These are phyloP conservation scores for Pseudopyricularia javanii DNA, from an alignment of 2,329 filamentous ascomycete species.

Conservation along the genomic window DNA sequence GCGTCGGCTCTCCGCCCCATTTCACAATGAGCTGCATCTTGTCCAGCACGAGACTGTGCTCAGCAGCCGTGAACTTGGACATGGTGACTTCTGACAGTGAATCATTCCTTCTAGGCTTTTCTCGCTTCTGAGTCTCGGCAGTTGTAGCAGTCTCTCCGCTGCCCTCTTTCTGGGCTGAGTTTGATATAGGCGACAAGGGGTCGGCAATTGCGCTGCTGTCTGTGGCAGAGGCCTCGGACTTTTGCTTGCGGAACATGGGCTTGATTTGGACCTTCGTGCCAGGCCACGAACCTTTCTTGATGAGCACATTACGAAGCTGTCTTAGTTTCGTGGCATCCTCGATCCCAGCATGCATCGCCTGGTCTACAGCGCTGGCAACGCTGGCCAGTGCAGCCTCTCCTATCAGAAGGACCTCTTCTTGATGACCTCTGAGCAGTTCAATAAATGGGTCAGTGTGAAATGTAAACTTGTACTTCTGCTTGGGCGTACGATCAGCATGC, in stretches of 20 bases:
- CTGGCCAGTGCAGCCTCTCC: conserved; percentile 81
- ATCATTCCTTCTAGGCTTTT: conserved; percentile 55
- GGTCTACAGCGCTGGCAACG: conserved; percentile 76
- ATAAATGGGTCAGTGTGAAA: conserved; percentile 97
- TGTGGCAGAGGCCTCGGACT: conserved; percentile 36
- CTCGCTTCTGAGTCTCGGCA: conserved; percentile 16
- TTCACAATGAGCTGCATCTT: conserved; percentile 97
- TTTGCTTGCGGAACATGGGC: conserved; percentile 93
- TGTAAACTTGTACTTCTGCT: conserved; percentile 99
- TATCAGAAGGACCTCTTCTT: conserved; percentile 90
- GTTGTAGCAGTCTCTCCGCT: conserved; percentile 6
- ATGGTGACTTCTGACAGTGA: conserved; percentile 84
- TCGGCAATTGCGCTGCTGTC: not conserved
- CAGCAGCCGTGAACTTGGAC: conserved; percentile 84
- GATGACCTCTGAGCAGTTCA: conserved; percentile 83
- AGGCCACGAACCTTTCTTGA: conserved; percentile 86
- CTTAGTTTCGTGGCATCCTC: conserved; percentile 85
- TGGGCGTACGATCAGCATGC: conserved; percentile 92
- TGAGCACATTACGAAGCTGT: conserved; percentile 71
- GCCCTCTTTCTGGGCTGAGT: conserved; percentile 5
- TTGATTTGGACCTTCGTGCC: conserved; percentile 99
- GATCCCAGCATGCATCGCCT: conserved; percentile 63
- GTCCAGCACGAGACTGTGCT: conserved; percentile 86
- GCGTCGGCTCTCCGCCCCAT: conserved; percentile 96
- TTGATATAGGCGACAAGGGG: not conserved